A percentile compares a stretch with the other conserved stretches of the same genome.
These are phyloP conservation scores for Coffea canephora DNA, from an alignment of 257 asterid species.

Conservation along the genomic window DNA sequence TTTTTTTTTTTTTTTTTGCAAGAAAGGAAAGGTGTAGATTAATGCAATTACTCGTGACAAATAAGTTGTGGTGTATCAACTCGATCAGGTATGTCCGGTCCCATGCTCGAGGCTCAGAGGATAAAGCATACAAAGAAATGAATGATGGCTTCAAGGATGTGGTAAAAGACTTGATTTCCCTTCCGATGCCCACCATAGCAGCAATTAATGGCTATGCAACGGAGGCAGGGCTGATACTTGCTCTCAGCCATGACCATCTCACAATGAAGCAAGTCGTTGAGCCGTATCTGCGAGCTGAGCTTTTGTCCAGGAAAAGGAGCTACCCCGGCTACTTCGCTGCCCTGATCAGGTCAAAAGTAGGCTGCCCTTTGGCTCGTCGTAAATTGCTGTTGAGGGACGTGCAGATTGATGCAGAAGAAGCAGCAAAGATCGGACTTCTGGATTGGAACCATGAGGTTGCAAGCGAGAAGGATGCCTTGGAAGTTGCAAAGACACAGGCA, in stretches of 20 bases:
- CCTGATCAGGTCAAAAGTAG: constrained; percentile 46
- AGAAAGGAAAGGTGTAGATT: no score
- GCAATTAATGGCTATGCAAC: constrained; percentile 80
- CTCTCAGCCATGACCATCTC: constrained; percentile 60
- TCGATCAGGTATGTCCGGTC: constrained; percentile 38
- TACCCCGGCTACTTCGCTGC: constrained; percentile 69
- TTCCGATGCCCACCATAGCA: constrained; percentile 76
- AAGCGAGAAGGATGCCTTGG: constrained; percentile 38
- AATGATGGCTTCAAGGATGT: constrained; percentile 47
- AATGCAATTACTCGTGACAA: no score
- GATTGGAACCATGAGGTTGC: constrained; percentile 31
- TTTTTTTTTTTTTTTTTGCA: no score
- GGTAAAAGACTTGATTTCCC: constrained; percentile 49
- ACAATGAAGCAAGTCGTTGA: constrained; percentile 38
- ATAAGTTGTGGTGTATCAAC: no score
- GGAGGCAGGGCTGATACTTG: constrained; percentile 65
- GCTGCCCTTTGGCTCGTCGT: constrained; percentile 39
- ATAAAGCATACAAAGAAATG: constrained; percentile 42
- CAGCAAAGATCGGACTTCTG: constrained; percentile 51
- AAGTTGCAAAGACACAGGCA: constrained; percentile 41
- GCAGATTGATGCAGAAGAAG: constrained; percentile 51
- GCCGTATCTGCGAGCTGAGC: constrained; percentile 44
- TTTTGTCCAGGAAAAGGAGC: constrained; percentile 61
- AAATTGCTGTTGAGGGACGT: constrained; percentile 41
- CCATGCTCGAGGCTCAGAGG: constrained; percentile 29